A percentile compares a stretch with the other conserved stretches of the same genome.
These are phyloP conservation scores for Linum usitatissimum DNA, from an alignment of 345 rosid genomes.

Conservation along the genomic window DNA sequence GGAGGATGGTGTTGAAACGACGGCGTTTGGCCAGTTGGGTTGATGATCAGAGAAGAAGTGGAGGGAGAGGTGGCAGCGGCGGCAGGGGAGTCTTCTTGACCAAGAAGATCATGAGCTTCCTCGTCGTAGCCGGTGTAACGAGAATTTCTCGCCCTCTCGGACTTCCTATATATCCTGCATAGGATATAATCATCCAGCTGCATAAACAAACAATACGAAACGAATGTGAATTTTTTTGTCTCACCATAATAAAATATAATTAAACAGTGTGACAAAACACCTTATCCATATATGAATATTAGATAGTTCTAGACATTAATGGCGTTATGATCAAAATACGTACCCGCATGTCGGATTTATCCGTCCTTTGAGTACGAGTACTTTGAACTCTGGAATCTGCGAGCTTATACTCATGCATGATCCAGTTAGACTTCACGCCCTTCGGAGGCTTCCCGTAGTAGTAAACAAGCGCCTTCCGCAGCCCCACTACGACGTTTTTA, in stretches of 20 bases:
- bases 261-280: no score
- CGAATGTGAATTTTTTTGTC: no score
- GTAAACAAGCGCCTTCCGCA: constrained; percentile 16
- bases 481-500: constrained; percentile 1
- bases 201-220: no score
- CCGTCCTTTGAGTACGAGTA: constrained; percentile 5
- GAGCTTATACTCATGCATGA: constrained; percentile 20
- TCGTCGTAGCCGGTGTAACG: not conserved
- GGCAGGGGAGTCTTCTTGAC: not conserved
- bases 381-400: not conserved
- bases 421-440: constrained; percentile 18
- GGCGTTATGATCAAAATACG: no score
- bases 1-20: no score
- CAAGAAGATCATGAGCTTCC: not conserved
- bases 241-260: no score
- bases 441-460: constrained; percentile 15
- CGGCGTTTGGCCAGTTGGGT: no score
- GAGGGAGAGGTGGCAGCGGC: no score
- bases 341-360: constrained; percentile 11
- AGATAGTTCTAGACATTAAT: no score
- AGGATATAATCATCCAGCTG: constrained; percentile 22
- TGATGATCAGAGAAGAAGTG: no score
- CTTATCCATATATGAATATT: no score
- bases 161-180: constrained; percentile 17
- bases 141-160: not conserved